These are phyloP conservation scores for Gymnopilus dilepis DNA, from an alignment of 768 basidiomycete species.

Conservation along the genomic window DNA sequence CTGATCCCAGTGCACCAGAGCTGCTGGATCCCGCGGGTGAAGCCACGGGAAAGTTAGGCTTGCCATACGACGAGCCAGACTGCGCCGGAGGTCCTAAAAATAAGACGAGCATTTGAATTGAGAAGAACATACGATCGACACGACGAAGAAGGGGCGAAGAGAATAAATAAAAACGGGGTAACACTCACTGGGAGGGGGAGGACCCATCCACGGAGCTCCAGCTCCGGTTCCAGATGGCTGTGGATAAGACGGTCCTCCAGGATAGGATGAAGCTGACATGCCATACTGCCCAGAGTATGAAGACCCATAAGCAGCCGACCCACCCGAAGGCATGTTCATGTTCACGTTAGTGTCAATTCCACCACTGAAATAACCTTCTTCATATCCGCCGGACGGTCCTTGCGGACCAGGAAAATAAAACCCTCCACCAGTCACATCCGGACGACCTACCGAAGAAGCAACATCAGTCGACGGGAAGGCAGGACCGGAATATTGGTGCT, in stretches of 20 bases:
- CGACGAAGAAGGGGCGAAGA: not conserved
- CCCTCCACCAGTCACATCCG: conserved; percentile 22
- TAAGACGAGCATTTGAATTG: not conserved
- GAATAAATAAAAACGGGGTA: conserved; percentile 11
- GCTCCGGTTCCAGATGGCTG: conserved; percentile 17
- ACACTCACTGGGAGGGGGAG: conserved; percentile 27
- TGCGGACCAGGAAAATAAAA: conserved; percentile 36
- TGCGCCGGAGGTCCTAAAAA: conserved; percentile 14
- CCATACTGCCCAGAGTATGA: conserved; percentile 11
- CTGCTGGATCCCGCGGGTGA: conserved; percentile 10
- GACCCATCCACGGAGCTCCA: conserved; percentile 12
- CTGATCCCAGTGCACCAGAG: conserved; percentile 41
- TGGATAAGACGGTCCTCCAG: conserved; percentile 18
- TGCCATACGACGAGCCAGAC: conserved; percentile 14
- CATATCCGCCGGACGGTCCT: conserved; percentile 23
- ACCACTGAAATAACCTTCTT: conserved; percentile 19
- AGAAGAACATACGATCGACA: conserved; percentile 5
- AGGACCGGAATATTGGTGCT: conserved; percentile 24
- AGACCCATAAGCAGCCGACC: conserved; percentile 4
- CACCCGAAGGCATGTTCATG: conserved; percentile 20
- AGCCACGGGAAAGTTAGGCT: conserved; percentile 12
- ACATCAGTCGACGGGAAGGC: conserved; percentile 27
- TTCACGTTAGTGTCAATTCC: conserved; percentile 4
- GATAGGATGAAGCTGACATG: conserved; percentile 9
- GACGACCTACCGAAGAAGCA: conserved; percentile 14